Conservation (phyloP, 148 eudicot species). For the Rhododendron vialii region DNA sequence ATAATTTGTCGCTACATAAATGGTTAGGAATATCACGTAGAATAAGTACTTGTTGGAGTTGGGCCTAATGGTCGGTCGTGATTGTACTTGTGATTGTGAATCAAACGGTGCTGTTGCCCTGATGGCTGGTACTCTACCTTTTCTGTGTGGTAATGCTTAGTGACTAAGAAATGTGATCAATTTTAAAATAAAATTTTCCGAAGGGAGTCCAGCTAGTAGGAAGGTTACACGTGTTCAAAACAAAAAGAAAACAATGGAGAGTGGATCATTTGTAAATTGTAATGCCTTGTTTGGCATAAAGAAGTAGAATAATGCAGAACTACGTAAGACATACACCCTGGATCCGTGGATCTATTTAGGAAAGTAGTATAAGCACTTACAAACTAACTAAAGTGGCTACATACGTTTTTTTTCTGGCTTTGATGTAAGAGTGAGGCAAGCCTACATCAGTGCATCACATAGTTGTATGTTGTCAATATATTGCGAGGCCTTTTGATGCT, state of each 20-base stretch:
- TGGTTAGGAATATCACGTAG: too few relatives aligned
- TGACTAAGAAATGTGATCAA: slow-evolving; percentile 16
- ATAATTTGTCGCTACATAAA: too few relatives aligned
- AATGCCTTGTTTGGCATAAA: not conserved
- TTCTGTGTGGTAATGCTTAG: slow-evolving; percentile 14
- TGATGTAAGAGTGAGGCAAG: not conserved
- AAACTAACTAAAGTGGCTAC: too few relatives aligned
- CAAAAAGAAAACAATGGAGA: not conserved
- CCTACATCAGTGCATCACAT: too few relatives aligned
- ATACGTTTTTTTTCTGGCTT: not conserved
- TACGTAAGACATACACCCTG: not conserved
- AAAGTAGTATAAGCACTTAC: not conserved
- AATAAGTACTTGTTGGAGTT: not conserved
- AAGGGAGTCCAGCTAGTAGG: not conserved
- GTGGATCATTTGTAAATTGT: not conserved
- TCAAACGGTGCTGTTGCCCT: not conserved
- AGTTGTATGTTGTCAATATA: too few relatives aligned
- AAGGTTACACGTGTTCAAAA: not conserved
- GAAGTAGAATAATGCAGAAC: not conserved
- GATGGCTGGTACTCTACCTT: not conserved
- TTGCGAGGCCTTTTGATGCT: too few relatives aligned
- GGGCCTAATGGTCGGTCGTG: slow-evolving; percentile 7
- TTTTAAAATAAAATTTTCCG: not conserved
- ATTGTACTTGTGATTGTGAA: not conserved
- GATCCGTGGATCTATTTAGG: not conserved